These are phyloP conservation scores for Botrytis elliptica DNA, from an alignment of 2,329 filamentous ascomycete species.

Conservation along the genomic window DNA sequence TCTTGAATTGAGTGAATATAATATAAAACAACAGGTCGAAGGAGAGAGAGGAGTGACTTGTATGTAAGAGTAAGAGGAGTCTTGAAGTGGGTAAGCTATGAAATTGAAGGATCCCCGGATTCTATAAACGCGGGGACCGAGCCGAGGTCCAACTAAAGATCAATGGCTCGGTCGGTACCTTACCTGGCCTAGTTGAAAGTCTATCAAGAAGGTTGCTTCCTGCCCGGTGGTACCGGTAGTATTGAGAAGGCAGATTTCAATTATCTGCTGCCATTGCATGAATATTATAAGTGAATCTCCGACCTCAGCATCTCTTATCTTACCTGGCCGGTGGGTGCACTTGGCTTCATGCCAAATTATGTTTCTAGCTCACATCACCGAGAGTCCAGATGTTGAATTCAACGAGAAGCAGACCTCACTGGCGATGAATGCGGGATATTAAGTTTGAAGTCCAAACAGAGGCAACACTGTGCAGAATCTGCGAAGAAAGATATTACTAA, in stretches of 20 bases:
- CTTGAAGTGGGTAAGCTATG: neutral
- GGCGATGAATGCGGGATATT: neutral
- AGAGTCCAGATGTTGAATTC: neutral
- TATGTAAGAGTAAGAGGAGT: neutral
- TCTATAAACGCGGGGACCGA: conserved; percentile 12
- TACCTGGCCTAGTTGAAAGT: neutral
- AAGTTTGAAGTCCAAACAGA: neutral
- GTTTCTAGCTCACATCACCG: neutral
- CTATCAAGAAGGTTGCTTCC: neutral
- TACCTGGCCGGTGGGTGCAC: neutral
- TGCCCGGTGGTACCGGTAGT: neutral
- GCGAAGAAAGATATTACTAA: neutral
- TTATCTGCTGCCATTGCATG: neutral
- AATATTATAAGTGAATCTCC: neutral
- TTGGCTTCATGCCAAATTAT: neutral
- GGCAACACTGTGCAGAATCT: neutral
- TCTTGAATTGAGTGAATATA: neutral
- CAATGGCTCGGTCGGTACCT: neutral
- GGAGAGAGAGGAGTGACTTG: neutral
- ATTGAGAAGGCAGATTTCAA: neutral
- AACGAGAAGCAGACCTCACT: neutral
- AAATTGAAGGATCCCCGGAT: neutral
- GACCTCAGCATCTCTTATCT: neutral
- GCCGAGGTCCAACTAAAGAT: conserved; percentile 9
- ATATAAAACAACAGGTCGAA: neutral